These are phyloP conservation scores for Isabelozyma rhagii DNA, from an alignment of 805 yeast genomes.

Conservation along the genomic window DNA sequence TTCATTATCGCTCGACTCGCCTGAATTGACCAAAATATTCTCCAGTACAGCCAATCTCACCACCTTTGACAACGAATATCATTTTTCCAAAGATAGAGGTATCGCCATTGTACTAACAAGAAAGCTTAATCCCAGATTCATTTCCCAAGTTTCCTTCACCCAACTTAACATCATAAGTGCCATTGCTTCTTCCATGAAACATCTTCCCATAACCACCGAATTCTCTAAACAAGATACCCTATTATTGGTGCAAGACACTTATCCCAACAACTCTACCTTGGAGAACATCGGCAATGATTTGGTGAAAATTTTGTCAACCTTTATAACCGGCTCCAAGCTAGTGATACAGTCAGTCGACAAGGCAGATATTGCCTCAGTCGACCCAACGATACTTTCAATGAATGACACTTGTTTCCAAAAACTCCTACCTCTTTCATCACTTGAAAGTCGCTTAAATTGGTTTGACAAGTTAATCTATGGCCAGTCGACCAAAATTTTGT, in stretches of 20 bases:
- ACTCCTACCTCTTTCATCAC: slow-evolving; percentile 12
- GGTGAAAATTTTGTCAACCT: slow-evolving; percentile 36
- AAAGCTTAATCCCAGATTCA: slow-evolving; percentile 7
- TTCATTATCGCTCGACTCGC: not conserved
- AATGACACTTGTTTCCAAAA: slow-evolving; percentile 17
- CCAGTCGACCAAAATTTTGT: slow-evolving; percentile 40
- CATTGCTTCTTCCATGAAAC: slow-evolving; percentile 49
- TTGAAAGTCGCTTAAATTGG: slow-evolving; percentile 3
- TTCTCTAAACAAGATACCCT: slow-evolving; percentile 21
- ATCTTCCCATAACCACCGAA: slow-evolving; percentile 40
- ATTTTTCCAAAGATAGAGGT: slow-evolving; percentile 33
- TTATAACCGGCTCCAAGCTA: slow-evolving; percentile 29
- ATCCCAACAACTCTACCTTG: slow-evolving; percentile 5
- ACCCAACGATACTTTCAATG: slow-evolving; percentile 30
- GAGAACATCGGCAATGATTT: slow-evolving; percentile 27
- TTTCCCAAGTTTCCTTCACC: slow-evolving; percentile 31
- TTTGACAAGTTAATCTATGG: slow-evolving; percentile 21
- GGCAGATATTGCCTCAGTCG: slow-evolving; percentile 6
- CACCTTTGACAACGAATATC: slow-evolving; percentile 27
- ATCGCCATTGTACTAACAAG: slow-evolving; percentile 25
- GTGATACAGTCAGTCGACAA: slow-evolving; percentile 12
- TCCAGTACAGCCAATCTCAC: slow-evolving; percentile 2
- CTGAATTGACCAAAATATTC: not conserved
- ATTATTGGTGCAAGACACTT: slow-evolving; percentile 15
- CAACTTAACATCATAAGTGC: slow-evolving; percentile 54